A percentile compares a stretch with the other conserved stretches of the same genome.
Conservation (phyloP, 2,329 filamentous ascomycete species). For the Neofusicoccum cordaticola region DNA sequence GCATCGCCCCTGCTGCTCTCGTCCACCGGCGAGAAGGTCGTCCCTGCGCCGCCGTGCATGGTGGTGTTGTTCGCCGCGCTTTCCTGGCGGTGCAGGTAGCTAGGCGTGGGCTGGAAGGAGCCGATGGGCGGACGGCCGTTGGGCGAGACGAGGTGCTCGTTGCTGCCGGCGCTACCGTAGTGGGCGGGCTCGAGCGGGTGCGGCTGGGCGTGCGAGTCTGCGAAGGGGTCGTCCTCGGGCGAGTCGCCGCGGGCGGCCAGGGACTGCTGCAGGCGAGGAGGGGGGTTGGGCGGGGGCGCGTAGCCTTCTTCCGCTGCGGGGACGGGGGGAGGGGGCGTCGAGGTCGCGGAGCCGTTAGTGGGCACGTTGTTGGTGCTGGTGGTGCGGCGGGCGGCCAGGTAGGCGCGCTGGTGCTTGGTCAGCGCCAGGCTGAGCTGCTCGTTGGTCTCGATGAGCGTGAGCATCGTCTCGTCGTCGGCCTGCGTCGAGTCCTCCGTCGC, state of each 20-base stretch:
- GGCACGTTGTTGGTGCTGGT: constrained; percentile 15
- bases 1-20: not conserved
- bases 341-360: not conserved
- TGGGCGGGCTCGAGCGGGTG: constrained; percentile 10
- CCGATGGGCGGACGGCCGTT: not conserved
- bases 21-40: not conserved
- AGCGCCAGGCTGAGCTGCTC: constrained; percentile 82
- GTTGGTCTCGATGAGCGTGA: constrained; percentile 89
- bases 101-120: constrained; percentile 36
- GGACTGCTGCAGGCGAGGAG: not conserved
- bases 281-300: not conserved
- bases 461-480: constrained; percentile 91
- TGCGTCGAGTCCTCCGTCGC: constrained; percentile 59
- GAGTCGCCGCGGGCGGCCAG: not conserved
- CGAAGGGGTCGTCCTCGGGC: constrained; percentile 33
- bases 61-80: constrained; percentile 43
- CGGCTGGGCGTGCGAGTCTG: constrained; percentile 33
- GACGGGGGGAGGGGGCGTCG: constrained; percentile 6
- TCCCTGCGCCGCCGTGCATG: constrained; percentile 42
- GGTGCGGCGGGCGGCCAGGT: constrained; percentile 57
- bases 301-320: not conserved
- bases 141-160: constrained; percentile 9
- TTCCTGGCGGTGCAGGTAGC: constrained; percentile 44
- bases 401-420: constrained; percentile 78
- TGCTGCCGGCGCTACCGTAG: constrained; percentile 12